Evolutionary conservation across 208 protist species (phyloP), one percentile per base, ranked within the genome.

Genomic region (Leishmania aethiopica): DNA sequence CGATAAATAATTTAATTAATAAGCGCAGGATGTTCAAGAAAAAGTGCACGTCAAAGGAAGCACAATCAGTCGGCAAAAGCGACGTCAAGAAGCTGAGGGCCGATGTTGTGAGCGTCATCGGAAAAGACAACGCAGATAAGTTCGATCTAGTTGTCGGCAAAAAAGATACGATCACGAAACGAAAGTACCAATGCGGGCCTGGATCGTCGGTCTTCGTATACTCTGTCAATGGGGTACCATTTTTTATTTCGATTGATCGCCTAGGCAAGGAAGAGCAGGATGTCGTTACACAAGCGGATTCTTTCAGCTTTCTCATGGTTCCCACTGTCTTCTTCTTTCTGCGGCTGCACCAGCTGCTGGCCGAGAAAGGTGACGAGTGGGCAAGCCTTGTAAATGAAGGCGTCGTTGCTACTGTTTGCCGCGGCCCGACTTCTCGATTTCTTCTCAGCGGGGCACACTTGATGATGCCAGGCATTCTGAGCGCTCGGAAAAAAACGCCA

Each of bases 401-500:
- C 64, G 87, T 86, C 47, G 55, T 64, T 42, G 66, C 76, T 45
- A 80, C 91, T 25, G 86, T 85, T 0, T 96, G 89, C 73, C 86
- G 85, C 35, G 90, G 91, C 15, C 78, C 89, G 25, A 96, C 91
- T 37, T 97, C 91, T 25, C 78, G 83, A 0, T 95, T 90, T 83
- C 71, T 97, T 17, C 37, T 95, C 35, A 91, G 88, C 55, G 94
- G 92, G 22, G 92, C 94, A 17, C 92, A 97, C 83, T 81, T 97
- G 47, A 97, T 97, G 94, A 96, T 94, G 70, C 91, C 92, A 69
- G 92, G 94, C 42, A 90, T 97, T 79, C 13, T 90, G 22, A 67
- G 69, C 51, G 51, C 76, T 1, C 22, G 80, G 3, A 40, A 81
- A 25, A 79, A 77, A 32, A 64, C 71, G 8, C 42, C 82, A 45